Conservation (phyloP, 23 red algal genomes). For the Pyropia haitanensis region DNA sequence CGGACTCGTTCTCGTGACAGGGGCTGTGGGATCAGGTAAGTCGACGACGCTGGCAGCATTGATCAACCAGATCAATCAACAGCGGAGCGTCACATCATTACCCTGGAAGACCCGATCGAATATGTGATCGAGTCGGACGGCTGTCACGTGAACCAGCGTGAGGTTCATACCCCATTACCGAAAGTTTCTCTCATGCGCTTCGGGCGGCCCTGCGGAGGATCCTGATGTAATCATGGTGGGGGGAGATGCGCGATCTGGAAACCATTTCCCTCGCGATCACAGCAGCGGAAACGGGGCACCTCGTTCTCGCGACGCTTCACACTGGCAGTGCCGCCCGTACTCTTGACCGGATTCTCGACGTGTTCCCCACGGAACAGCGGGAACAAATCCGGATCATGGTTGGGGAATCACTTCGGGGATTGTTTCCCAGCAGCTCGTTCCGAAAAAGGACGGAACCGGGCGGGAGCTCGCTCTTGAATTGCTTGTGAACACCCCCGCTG, state of each 20-base stretch:
- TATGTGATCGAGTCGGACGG: too few relatives aligned
- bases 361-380: not conserved
- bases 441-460: not conserved
- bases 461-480: not conserved
- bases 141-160: too few relatives aligned
- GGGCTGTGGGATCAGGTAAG: too few relatives aligned
- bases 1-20: too few relatives aligned
- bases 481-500: not conserved
- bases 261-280: not conserved
- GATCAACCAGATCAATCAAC: too few relatives aligned
- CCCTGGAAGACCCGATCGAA: too few relatives aligned
- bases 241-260: not conserved
- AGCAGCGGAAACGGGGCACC: not conserved
- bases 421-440: constrained; percentile 1
- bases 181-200: too few relatives aligned
- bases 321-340: constrained; percentile 1
- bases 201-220: too few relatives aligned
- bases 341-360: constrained; percentile 1
- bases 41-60: too few relatives aligned
- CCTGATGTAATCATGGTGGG: too few relatives aligned
- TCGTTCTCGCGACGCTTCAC: constrained; percentile 1
- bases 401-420: not conserved
- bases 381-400: constrained; percentile 1
- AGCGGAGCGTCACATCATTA: too few relatives aligned
- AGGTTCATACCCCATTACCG: too few relatives aligned